Base-by-base conservation (phyloP, 2,329 filamentous ascomycete genomes). In the Thyridium curvatum region DNA sequence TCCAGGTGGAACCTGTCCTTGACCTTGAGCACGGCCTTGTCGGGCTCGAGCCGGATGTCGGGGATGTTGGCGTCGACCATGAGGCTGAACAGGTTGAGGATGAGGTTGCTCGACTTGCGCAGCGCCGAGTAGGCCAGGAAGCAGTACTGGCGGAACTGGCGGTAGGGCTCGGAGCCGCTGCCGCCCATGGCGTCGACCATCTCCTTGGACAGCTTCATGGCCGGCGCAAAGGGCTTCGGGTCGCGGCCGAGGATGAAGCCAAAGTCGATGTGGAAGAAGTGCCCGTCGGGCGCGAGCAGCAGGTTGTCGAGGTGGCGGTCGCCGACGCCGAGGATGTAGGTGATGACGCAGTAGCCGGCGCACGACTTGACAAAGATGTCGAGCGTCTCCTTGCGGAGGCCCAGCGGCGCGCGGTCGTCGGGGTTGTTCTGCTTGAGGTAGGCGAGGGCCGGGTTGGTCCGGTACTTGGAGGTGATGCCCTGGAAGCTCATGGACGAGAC, bases 111-210 rank as follows among this genome's bases (percentile, higher is more conserved):
- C 2, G 82, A 88, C 59, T 97, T 95, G 41, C 93, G 79, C 32
- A 98, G 69, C 1, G 93, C 90, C 2, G 86, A 87, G 63, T 94
- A 98, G 0, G 93, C 88, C 3, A 94, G 85, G 62, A 95, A 96
- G 59, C 89, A 95, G 61, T 97, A 95, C 52, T 94, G 86, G 57
- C 93, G 93, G 65, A 98, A 98, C 38, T 84, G 78, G 32, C 82
- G 72, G 60, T 95, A 98, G 45, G 94, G 83, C 16, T 86, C 78
- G 4, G 85, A 88, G 28, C 76, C 74, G 8, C 82, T 74, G 12
- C 93, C 93, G 31, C 94, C 94, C 88, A 98, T 96, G 46, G 90
- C 93, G 54, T 98, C 93, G 4, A 97, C 87, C 93, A 98, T 98
- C 56, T 98, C 91, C 51, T 90, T 91, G 55, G 85, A 91, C 8